phyloP scores from a whole-genome alignment of 345 rosid genomes.

The Geranium brycei region DNA sequence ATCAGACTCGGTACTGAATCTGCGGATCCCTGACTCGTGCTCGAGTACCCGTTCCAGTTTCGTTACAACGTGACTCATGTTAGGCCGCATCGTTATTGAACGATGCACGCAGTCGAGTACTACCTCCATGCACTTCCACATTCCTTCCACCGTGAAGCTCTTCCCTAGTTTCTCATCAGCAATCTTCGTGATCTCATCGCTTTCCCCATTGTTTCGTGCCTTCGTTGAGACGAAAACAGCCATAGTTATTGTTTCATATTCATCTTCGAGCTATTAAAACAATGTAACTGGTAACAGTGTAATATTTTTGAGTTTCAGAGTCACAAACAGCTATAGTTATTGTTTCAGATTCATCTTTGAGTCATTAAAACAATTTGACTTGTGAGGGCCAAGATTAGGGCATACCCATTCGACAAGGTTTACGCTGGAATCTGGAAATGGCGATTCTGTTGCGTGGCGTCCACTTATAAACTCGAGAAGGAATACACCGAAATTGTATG shows the following conservation, averaged over 20 bases:
- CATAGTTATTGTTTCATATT: neutral
- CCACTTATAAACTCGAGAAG: conserved; percentile 76
- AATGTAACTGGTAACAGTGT: no score
- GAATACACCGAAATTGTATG: conserved; percentile 80
- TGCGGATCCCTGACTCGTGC: conserved; percentile 37
- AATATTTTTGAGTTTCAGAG: no score
- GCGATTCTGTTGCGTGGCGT: conserved; percentile 51
- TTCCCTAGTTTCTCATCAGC: conserved; percentile 57
- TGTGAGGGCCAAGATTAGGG: neutral
- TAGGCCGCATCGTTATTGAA: conserved; percentile 72
- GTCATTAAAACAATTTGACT: no score
- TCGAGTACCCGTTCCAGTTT: conserved; percentile 68
- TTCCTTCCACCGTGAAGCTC: conserved; percentile 68
- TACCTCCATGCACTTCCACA: conserved; percentile 56
- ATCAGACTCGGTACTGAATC: no score
- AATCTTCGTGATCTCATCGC: conserved; percentile 31
- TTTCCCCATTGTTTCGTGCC: conserved; percentile 51
- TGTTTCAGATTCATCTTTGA: no score
- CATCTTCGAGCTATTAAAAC: no score
- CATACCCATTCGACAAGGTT: conserved; percentile 76
- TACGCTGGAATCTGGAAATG: conserved; percentile 37
- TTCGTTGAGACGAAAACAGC: conserved; percentile 12
- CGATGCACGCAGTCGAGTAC: conserved; percentile 42
- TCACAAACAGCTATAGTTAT: no score
- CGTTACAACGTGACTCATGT: conserved; percentile 50